phyloP scores from a whole-genome alignment of 208 protist genomes.

The Entamoeba moshkovskii region DNA sequence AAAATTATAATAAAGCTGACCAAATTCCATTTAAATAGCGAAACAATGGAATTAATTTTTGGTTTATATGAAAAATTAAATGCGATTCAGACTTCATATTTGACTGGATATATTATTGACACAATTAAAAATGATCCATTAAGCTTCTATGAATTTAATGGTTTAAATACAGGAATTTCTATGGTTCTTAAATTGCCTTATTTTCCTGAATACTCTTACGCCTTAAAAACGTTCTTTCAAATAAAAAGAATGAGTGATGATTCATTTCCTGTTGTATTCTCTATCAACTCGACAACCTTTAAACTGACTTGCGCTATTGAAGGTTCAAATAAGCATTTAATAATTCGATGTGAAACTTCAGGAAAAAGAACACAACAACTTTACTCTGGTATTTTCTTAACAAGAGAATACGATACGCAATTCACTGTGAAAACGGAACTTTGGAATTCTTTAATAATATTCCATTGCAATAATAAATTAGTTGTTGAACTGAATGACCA shows the following conservation, averaged over 20 bases:
- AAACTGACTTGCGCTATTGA: background rate
- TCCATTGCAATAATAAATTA: background rate
- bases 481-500: background rate
- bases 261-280: background rate
- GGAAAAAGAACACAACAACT: background rate
- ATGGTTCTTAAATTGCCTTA: background rate
- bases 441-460: background rate
- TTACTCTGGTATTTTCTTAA: background rate
- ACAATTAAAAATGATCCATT: background rate
- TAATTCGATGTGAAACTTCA: background rate
- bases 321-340: background rate
- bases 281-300: background rate
- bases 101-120: background rate
- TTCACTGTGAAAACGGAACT: background rate
- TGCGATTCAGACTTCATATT: background rate
- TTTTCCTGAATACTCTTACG: background rate
- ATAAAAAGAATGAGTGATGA: background rate
- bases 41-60: background rate
- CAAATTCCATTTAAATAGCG: background rate
- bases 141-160: background rate
- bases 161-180: background rate
- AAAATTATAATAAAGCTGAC: background rate
- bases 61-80: background rate
- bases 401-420: background rate
- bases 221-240: background rate